Evolutionary conservation across 768 basidiomycete genomes (phyloP), one percentile per base, ranked within the genome.

Genomic region (Hygrophorus russula): DNA sequence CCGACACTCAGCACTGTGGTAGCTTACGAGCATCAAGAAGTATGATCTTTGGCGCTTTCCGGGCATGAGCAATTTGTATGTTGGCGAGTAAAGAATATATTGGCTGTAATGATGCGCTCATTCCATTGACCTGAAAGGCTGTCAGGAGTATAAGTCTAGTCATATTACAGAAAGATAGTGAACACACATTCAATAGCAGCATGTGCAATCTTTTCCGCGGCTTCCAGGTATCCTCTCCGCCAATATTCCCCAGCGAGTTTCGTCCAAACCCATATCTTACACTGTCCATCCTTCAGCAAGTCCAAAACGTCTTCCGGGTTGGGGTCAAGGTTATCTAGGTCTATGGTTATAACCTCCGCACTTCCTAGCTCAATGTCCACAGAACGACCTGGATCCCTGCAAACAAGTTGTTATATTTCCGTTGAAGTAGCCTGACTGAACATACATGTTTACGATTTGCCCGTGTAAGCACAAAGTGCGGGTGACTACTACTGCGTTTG

Each of bases 231-330:
- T 0, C 83, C 85, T 51, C 78, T 73, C 48, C 83, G 66, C 84
- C 89, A 90, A 54, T 94, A 93, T 62, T 93, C 91, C 12, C 78
- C 79, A 7, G 90, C 89, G 15, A 93, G 69, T 48, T 77, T 78
- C 1, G 84, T 78, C 88, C 88, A 93, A 9, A 82, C 75, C 56
- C 73, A 76, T 13, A 78, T 76, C 46, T 67, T 77, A 43, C 82
- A 86, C 44, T 80, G 75, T 0, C 81, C 82, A 24, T 85, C 80
- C 45, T 70, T 74, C 38, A 92, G 58, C 3, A 92, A 59, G 51
- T 83, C 79, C 39, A 84, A 64, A 2, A 89, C 77, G 47, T 86
- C 82, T 48, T 82, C 78, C 5, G 82, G 78, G 53, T 76, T 80
- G 3, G 79, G 78, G 59, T 88, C 84, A 40, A 98, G 79, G 52